Percentiles rank a stretch among this genome's conserved stretches.
phyloP scores from a whole-genome alignment of 371 early-diverging fungal genomes.

The Haplosporangium sp. region DNA sequence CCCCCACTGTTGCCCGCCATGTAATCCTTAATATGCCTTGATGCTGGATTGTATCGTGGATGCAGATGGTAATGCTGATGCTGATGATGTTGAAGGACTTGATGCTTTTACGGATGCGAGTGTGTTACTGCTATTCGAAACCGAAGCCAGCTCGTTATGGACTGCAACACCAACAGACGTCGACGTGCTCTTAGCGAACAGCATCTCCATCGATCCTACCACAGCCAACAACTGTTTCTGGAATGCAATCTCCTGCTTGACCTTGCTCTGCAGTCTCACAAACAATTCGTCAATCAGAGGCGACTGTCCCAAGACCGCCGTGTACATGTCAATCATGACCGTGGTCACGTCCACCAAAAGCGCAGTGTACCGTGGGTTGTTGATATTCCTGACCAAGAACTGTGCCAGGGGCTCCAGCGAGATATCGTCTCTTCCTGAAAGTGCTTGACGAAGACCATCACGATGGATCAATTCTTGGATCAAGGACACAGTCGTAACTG shows the following conservation, averaged over 20 bases:
- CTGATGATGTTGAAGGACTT: constrained; percentile 10
- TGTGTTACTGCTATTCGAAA: constrained; percentile 6
- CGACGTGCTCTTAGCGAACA: constrained; percentile 63
- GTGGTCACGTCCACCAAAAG: constrained; percentile 82
- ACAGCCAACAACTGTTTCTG: constrained; percentile 80
- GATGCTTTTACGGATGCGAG: constrained; percentile 6
- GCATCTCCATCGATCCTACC: constrained; percentile 86
- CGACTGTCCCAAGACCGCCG: constrained; percentile 80
- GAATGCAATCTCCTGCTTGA: constrained; percentile 77
- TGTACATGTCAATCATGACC: constrained; percentile 84
- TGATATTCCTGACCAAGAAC: constrained; percentile 82
- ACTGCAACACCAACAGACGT: constrained; percentile 47
- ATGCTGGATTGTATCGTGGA: constrained; percentile 35
- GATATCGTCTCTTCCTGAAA: constrained; percentile 90
- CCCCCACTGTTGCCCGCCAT: too few species aligned
- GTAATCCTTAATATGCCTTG: constrained; percentile 21
- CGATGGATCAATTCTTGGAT: constrained; percentile 91
- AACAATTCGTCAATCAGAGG: constrained; percentile 77
- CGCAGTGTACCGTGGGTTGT: constrained; percentile 80
- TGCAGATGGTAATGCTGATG: constrained; percentile 15
- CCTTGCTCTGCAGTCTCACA: constrained; percentile 70
- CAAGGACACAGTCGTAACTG: constrained; percentile 73
- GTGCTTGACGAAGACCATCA: constrained; percentile 80
- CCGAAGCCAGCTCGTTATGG: constrained; percentile 46
- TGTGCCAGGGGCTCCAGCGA: constrained; percentile 83